Conservation (phyloP, 768 basidiomycete species). For the Thelephora ganbajun region DNA sequence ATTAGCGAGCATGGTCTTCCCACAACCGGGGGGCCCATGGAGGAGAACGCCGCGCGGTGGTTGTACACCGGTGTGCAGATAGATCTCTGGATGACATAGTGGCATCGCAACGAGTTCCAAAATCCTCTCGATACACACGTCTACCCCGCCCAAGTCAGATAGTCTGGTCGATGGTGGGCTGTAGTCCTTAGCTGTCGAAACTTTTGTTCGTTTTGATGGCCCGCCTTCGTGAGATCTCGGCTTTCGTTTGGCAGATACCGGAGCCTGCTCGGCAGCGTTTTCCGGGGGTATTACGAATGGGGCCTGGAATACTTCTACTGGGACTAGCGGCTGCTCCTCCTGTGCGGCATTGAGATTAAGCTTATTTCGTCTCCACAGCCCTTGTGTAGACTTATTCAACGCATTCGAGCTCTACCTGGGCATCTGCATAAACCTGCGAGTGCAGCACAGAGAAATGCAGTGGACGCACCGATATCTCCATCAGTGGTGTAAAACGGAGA, state of each 20-base stretch:
- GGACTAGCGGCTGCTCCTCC: conserved; percentile 2
- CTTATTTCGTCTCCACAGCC: conserved; percentile 54
- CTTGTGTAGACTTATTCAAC: conserved; percentile 70
- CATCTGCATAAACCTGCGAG: conserved; percentile 9
- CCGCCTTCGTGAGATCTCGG: conserved; percentile 41
- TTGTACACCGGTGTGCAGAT: conserved; percentile 83
- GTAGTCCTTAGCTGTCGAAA: conserved; percentile 44
- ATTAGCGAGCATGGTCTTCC: conserved; percentile 88
- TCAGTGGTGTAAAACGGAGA: neutral
- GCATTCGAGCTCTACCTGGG: conserved; percentile 59
- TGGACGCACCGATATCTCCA: conserved; percentile 11
- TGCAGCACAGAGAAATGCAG: neutral
- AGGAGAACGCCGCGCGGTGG: conserved; percentile 86
- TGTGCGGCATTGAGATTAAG: conserved; percentile 45
- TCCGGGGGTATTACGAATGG: conserved; percentile 1
- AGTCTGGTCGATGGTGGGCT: conserved; percentile 63
- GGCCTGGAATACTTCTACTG: conserved; percentile 4
- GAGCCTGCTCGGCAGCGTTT: conserved; percentile 7
- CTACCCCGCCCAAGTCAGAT: conserved; percentile 80
- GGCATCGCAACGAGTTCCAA: conserved; percentile 96
- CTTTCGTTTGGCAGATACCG: conserved; percentile 44
- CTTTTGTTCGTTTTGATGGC: conserved; percentile 43
- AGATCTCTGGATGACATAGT: conserved; percentile 88
- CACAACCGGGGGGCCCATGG: conserved; percentile 94
- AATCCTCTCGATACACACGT: conserved; percentile 78